These are phyloP conservation scores for Graphium sp. DNA, from an alignment of 2,329 filamentous ascomycete species.

Conservation along the genomic window DNA sequence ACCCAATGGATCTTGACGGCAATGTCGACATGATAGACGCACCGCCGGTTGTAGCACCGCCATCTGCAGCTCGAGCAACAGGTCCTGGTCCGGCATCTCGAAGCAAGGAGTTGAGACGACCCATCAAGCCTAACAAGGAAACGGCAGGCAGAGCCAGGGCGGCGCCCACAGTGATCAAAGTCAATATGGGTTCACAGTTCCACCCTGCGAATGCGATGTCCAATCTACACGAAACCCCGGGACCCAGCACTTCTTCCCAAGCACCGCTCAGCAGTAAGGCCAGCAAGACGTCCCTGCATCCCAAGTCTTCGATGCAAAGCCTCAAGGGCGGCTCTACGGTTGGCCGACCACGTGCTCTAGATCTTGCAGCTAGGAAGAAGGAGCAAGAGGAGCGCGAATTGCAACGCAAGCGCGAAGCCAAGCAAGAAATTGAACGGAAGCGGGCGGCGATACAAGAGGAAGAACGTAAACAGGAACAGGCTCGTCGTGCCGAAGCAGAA, in stretches of 20 bases:
- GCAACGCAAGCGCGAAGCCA: constrained; percentile 65
- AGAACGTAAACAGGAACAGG: constrained; percentile 40
- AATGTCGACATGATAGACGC: constrained; percentile 42
- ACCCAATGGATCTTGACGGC: constrained; percentile 16
- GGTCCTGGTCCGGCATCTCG: constrained; percentile 28
- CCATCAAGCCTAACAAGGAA: constrained; percentile 46
- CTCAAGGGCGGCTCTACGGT: constrained; percentile 48
- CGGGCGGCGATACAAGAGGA: constrained; percentile 50
- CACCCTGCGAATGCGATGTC: constrained; percentile 41
- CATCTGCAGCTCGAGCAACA: constrained; percentile 21
- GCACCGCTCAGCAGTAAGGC: constrained; percentile 42
- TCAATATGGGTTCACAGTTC: constrained; percentile 49
- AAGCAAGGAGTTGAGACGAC: constrained; percentile 37
- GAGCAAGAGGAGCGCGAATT: constrained; percentile 72
- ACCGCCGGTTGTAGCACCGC: constrained; percentile 38
- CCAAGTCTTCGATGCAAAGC: constrained; percentile 36
- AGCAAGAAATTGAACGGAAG: constrained; percentile 66
- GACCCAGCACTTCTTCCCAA: constrained; percentile 15
- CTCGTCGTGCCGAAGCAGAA: constrained; percentile 43
- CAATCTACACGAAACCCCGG: constrained; percentile 37
- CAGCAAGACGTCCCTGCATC: constrained; percentile 49
- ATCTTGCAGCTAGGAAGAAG: constrained; percentile 64
- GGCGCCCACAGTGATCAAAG: constrained; percentile 52
- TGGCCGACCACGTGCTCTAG: constrained; percentile 53
- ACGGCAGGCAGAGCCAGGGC: constrained; percentile 40